These are phyloP conservation scores for Oryza punctata DNA, from an alignment of 176 grass and related monocot genomes.

Conservation along the genomic window DNA sequence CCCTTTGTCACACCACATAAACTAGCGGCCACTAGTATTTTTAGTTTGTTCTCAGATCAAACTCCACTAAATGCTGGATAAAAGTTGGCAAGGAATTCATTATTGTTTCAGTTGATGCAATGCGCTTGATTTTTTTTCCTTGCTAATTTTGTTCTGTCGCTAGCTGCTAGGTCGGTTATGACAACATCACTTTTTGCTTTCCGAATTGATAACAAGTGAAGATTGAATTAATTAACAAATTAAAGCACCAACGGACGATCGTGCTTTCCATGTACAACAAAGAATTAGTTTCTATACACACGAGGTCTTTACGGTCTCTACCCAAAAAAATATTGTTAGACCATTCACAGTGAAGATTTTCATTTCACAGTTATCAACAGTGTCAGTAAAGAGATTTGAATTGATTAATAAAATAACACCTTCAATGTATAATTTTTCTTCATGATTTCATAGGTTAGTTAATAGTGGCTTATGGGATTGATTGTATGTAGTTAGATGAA, in stretches of 20 bases:
- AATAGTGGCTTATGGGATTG: too few relatives aligned
- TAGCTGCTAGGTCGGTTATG: slow-evolving; percentile 13
- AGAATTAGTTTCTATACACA: too few relatives aligned
- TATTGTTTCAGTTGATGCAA: slow-evolving; percentile 36
- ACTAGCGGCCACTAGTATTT: slow-evolving; percentile 28
- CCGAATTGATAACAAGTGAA: not conserved
- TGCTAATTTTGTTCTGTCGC: not conserved
- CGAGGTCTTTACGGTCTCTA: too few relatives aligned
- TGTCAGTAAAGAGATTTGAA: too few relatives aligned
- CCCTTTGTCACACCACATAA: slow-evolving; percentile 21
- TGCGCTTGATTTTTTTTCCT: not conserved
- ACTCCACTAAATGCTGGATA: slow-evolving; percentile 35
- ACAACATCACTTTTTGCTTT: not conserved
- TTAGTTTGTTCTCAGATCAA: slow-evolving; percentile 38
- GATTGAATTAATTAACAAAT: not conserved
- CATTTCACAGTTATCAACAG: too few relatives aligned
- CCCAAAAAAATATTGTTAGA: too few relatives aligned
- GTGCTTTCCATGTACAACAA: not conserved
- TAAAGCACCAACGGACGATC: not conserved
- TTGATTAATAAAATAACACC: too few relatives aligned
- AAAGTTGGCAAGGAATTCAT: slow-evolving; percentile 30
- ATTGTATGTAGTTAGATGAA: too few relatives aligned
- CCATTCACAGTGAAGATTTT: too few relatives aligned
- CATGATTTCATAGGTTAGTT: too few relatives aligned
- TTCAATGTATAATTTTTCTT: too few relatives aligned